These are phyloP conservation scores for Luffa aegyptiaca DNA, from an alignment of 306 rosid species.

Conservation along the genomic window DNA sequence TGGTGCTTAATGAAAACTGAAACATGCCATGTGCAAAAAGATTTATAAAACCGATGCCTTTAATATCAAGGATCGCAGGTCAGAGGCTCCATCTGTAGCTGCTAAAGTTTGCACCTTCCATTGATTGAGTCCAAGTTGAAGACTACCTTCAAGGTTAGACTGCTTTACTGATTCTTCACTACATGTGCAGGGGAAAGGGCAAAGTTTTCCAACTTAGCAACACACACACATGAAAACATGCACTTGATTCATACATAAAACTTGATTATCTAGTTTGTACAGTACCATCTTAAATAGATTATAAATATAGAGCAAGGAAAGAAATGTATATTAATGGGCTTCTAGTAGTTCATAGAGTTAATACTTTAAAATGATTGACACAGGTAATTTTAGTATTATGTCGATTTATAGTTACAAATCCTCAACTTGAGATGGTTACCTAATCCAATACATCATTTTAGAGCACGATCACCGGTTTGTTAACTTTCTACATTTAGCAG, in stretches of 20 bases:
- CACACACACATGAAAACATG: neutral
- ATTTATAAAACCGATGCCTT: constrained; percentile 36
- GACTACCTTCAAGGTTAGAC: constrained; percentile 35
- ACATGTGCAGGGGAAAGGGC: constrained; percentile 10
- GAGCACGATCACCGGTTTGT: neutral
- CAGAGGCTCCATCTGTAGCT: constrained; percentile 48
- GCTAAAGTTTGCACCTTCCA: constrained; percentile 58
- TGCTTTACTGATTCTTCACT: constrained; percentile 46
- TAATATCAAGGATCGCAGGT: constrained; percentile 53
- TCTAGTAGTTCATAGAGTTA: neutral
- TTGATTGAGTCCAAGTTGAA: constrained; percentile 63
- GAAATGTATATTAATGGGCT: neutral
- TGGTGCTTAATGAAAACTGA: constrained; percentile 4
- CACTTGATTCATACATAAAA: neutral
- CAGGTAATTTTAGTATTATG: neutral
- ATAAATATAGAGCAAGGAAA: neutral
- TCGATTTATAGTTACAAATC: neutral
- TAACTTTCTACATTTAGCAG: neutral
- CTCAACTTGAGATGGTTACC: neutral
- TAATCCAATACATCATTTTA: neutral
- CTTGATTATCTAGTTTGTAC: neutral
- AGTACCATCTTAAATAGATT: neutral
- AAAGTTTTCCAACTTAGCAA: constrained; percentile 16
- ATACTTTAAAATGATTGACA: neutral
- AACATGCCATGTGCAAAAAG: constrained; percentile 15